Evolutionary conservation across 805 yeast genomes (phyloP), one percentile per base, ranked within the genome.

Genomic region (Teunomyces tritomae): DNA sequence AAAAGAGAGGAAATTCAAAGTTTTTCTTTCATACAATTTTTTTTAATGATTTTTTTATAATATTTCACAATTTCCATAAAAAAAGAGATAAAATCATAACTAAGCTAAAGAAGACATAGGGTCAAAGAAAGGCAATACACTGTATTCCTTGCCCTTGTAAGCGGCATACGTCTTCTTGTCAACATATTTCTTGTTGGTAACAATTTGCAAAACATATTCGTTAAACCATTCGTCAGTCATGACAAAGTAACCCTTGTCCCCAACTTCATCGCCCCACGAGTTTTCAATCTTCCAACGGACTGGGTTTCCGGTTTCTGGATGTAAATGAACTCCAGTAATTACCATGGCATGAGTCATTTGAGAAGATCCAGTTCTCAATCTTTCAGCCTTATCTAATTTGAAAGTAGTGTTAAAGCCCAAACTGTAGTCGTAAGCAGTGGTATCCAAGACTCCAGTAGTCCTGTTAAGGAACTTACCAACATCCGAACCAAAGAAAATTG

Each of bases 281-380:
- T 71, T 72, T 52, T 72, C 71, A 45, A 72, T 68, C 57, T 71
- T 72, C 77, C 76, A 72, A 57, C 77, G 62, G 2, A 70, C 59
- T 4, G 76, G 77, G 3, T 43, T 40, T 10, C 75, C 74, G 30
- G 65, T 58, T 6, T 40, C 45, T 9, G 74, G 80, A 53, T 85
- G 89, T 32, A 89, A 69, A 64, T 88, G 90, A 40, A 87, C 92
- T 28, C 83, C 96, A 9, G 90, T 84, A 58, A 89, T 80, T 17
- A 83, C 77, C 96, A 89, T 89, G 32, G 96, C 96, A 60, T 89
- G 96, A 11, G 95, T 89, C 95, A 89, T 87, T 53, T 82, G 70
- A 20, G 90, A 84, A 53, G 88, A 83, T 48, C 82, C 82, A 54
- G 85, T 83, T 50, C 74, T 68, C 51, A 89, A 82, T 53, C 96